Evolutionary conservation across 2,329 filamentous ascomycete genomes (phyloP), one percentile per base, ranked within the genome.

Genomic region (Penicillium sp.): DNA sequence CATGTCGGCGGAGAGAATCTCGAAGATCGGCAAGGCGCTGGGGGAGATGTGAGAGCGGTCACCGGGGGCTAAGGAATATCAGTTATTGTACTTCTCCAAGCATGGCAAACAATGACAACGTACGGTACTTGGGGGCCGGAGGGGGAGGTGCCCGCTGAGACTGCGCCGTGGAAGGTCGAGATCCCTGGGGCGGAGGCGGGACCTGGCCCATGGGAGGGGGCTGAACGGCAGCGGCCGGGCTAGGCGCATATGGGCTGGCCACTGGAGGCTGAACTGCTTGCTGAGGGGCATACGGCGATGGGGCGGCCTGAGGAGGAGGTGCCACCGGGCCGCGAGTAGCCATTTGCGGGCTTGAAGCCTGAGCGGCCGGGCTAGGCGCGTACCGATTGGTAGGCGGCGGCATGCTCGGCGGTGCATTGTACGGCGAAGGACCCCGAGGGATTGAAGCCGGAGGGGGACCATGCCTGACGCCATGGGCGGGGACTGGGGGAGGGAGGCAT

Each of bases 41-140:
- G 81, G 67, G 0, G 91, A 87, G 47, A 98, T 95, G 67, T 97
- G 89, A 16, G 86, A 88, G 40, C 91, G 84, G 68, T 97, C 91
- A 58, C 91, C 91, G 34, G 87, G 70, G 50, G 78, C 76, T 67
- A 42, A 23, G 18, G 37, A 35, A 31, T 27, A 41, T 42, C 40
- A 47, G 43, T 62, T 49, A 59, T 51, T 29, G 9, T 43, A 36
- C n/a, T 24, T 36, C 7, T 14, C 49, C 13, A 20, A 26, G 31
- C 11, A 31, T 4, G 8, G 14, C 13, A 27, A 18, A 11, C 4
- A 0, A 35, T 8, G 20, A 29, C 18, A 16, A 77, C 79, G 75
- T 73, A 73, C 89, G 87, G 64, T 93, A 79, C 65, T 82, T 89
- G 23, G 80, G 69, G 10, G 82, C 75, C 18, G 78, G 64, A 29